These are phyloP conservation scores for Verticillium tricorpus DNA, from an alignment of 2,329 filamentous ascomycete species.

Conservation along the genomic window DNA sequence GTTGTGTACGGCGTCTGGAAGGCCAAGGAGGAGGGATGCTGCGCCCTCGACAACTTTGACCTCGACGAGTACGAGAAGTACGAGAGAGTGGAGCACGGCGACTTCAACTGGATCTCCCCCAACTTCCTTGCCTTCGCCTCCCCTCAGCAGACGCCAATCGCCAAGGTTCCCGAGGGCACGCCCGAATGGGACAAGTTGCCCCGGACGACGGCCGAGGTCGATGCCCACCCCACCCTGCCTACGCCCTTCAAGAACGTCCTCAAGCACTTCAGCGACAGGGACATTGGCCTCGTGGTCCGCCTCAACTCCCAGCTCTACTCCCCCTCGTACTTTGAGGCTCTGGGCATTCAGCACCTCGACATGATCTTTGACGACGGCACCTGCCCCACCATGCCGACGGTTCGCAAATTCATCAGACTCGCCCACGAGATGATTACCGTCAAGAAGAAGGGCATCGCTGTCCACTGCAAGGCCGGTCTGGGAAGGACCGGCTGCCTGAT, in stretches of 20 bases:
- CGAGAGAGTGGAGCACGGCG: slow-evolving; percentile 94
- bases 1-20: slow-evolving; percentile 99
- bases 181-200: slow-evolving; percentile 73
- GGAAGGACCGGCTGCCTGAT: slow-evolving; percentile 95
- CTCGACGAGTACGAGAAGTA: slow-evolving; percentile 95
- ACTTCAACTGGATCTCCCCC: slow-evolving; percentile 99
- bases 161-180: slow-evolving; percentile 66
- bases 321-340: slow-evolving; percentile 91
- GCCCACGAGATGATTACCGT: slow-evolving; percentile 92
- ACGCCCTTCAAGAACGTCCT: slow-evolving; percentile 95
- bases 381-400: slow-evolving; percentile 82
- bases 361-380: slow-evolving; percentile 99
- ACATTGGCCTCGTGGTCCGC: slow-evolving; percentile 89
- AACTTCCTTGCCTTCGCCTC: slow-evolving; percentile 95
- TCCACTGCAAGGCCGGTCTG: slow-evolving; percentile 97
- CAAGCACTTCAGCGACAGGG: slow-evolving; percentile 78
- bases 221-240: slow-evolving; percentile 66
- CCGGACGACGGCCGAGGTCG: slow-evolving; percentile 68
- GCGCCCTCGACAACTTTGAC: slow-evolving; percentile 88
- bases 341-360: slow-evolving; percentile 93
- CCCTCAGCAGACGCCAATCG: slow-evolving; percentile 75
- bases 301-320: slow-evolving; percentile 96
- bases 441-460: slow-evolving; percentile 88
- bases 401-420: slow-evolving; percentile 89
- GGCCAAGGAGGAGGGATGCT: slow-evolving; percentile 92